A percentile compares a stretch with the other conserved stretches of the same genome.
Evolutionary conservation across 1,284 basidiomycete genomes (phyloP).

Genomic region (Xerocomus nothofagi): DNA sequence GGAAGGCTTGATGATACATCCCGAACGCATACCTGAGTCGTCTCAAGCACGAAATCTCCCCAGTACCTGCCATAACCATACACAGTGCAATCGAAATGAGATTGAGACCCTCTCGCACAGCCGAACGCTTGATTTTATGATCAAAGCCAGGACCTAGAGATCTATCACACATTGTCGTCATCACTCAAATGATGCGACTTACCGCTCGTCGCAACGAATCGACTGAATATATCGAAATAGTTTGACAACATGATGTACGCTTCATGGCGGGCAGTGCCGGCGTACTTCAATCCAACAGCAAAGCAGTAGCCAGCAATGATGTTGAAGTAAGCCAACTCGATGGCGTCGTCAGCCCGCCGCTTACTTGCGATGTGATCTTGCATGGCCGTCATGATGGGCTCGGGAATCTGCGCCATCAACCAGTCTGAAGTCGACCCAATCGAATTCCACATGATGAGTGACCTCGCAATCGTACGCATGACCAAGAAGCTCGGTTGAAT

Average conservation of each 20-base stretch:
- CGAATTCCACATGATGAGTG: conserved; percentile 86
- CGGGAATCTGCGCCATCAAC: conserved; percentile 76
- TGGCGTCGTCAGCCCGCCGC: conserved; percentile 67
- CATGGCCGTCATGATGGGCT: conserved; percentile 61
- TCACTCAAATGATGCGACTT: conserved; percentile 24
- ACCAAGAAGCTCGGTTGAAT: conserved; percentile 89
- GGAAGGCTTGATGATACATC: conserved; percentile 78
- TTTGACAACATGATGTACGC: conserved; percentile 82
- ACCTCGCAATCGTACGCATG: conserved; percentile 75
- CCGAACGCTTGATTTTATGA: conserved; percentile 80
- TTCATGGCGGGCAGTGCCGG: conserved; percentile 86
- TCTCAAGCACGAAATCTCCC: conserved; percentile 87
- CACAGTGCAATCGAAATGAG: conserved; percentile 83
- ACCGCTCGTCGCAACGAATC: conserved; percentile 66
- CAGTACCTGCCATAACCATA: conserved; percentile 96
- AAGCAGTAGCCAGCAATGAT: conserved; percentile 91
- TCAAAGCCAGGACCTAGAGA: conserved; percentile 72
- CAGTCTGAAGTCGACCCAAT: conserved; percentile 77
- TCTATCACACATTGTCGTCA: not conserved
- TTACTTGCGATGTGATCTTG: conserved; percentile 48
- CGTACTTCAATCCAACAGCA: conserved; percentile 89
- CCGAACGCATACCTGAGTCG: conserved; percentile 91
- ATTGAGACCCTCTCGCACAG: conserved; percentile 87
- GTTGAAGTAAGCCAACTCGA: conserved; percentile 86
- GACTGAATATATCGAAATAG: conserved; percentile 78